A percentile compares a stretch with the other conserved stretches of the same genome.
Conservation (phyloP, 768 basidiomycete species). For the Boletellus emodensis region DNA sequence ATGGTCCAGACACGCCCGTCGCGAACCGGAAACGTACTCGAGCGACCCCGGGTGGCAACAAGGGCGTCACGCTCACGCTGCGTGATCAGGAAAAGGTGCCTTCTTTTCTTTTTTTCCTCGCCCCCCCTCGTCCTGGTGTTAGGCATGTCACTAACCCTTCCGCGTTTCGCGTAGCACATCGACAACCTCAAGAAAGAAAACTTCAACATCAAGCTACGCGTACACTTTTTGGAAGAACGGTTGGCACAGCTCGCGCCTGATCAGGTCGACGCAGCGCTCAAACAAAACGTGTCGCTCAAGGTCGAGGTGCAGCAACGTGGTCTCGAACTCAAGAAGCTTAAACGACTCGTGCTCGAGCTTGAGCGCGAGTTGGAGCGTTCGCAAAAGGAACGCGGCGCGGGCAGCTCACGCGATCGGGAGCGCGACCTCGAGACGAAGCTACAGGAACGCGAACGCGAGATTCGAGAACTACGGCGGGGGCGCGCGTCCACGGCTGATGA, state of each 20-base stretch:
- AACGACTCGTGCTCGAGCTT: constrained; percentile 81
- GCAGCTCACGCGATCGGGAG: constrained; percentile 48
- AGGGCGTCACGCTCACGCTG: constrained; percentile 61
- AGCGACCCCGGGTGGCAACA: constrained; percentile 26
- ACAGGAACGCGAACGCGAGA: constrained; percentile 67
- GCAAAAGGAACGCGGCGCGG: constrained; percentile 47
- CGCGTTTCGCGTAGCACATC: constrained; percentile 62
- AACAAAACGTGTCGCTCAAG: constrained; percentile 91
- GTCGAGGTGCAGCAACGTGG: constrained; percentile 87
- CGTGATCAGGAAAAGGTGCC: constrained; percentile 94
- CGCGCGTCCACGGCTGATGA: constrained; percentile 41
- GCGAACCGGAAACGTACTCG: constrained; percentile 44
- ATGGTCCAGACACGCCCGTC: constrained; percentile 48
- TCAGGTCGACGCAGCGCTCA: constrained; percentile 85
- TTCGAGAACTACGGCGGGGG: constrained; percentile 61
- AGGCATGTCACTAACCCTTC: neutral
- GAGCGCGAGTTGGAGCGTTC: constrained; percentile 74
- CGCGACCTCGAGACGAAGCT: constrained; percentile 74
- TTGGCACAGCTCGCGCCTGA: constrained; percentile 87
- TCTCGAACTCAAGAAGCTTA: constrained; percentile 87
- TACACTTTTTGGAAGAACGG: constrained; percentile 93
- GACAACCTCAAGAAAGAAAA: constrained; percentile 96
- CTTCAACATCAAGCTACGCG: constrained; percentile 92
- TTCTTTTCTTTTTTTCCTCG: neutral
- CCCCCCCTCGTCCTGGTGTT: neutral